Conservation (phyloP, 768 basidiomycete genomes). For the Porphyrellus cyaneotinctus region DNA sequence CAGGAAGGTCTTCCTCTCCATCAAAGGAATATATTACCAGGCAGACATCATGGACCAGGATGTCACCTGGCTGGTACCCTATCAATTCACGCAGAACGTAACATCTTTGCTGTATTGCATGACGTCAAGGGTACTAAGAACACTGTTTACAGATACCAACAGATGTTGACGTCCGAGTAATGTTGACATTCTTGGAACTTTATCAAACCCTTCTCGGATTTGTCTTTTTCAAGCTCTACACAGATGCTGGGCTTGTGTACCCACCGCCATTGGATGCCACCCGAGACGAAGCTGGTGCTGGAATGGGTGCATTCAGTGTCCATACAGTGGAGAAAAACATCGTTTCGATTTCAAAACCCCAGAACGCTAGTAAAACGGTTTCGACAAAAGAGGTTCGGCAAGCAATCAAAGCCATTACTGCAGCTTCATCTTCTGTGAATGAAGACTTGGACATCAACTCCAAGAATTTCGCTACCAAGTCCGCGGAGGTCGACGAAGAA, state of each 20-base stretch:
- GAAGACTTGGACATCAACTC: constrained; percentile 40
- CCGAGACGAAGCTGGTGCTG: constrained; percentile 83
- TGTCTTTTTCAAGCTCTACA: constrained; percentile 96
- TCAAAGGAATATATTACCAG: constrained; percentile 98
- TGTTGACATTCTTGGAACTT: constrained; percentile 96
- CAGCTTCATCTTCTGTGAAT: constrained; percentile 17
- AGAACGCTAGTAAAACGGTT: constrained; percentile 33
- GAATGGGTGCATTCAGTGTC: constrained; percentile 83
- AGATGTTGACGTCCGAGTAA: constrained; percentile 96
- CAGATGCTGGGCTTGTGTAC: constrained; percentile 88
- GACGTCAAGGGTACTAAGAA: constrained; percentile 5
- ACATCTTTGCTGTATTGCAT: constrained; percentile 22
- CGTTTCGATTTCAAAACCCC: constrained; percentile 15
- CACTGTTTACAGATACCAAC: constrained; percentile 64
- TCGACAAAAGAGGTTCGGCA: constrained; percentile 53
- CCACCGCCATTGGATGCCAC: constrained; percentile 85
- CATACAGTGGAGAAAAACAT: constrained; percentile 41
- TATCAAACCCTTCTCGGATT: constrained; percentile 97
- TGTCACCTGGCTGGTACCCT: constrained; percentile 95
- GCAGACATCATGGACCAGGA: constrained; percentile 91
- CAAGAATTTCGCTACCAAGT: constrained; percentile 28
- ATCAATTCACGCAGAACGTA: constrained; percentile 94
- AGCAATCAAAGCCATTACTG: constrained; percentile 44
- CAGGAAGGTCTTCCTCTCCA: constrained; percentile 89
- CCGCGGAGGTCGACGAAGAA: constrained; percentile 51